Evolutionary conservation across 768 basidiomycete species (phyloP).

Genomic region (Lanmaoa pseudosensibilis): DNA sequence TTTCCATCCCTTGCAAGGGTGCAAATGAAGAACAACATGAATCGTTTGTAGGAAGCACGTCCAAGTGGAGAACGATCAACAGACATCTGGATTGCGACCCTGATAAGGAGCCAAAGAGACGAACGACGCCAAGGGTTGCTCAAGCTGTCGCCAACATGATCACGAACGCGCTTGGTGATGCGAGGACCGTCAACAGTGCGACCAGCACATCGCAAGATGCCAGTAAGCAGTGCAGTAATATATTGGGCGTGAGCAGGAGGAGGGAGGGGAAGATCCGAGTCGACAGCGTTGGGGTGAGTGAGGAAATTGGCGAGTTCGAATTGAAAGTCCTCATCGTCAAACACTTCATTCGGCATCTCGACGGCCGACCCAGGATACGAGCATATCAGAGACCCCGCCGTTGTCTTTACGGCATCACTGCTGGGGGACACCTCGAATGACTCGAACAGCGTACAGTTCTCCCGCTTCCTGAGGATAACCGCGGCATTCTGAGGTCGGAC

Average conservation of each 20-base stretch:
- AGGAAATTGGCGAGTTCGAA: conserved; percentile 22
- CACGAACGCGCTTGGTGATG: conserved; percentile 28
- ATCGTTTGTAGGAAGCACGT: conserved; percentile 41
- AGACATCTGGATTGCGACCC: conserved; percentile 31
- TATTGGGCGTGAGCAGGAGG: not conserved
- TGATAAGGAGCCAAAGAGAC: conserved; percentile 35
- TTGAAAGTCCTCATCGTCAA: conserved; percentile 15
- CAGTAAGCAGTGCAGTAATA: not conserved
- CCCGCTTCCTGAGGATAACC: conserved; percentile 35
- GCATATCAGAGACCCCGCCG: conserved; percentile 26
- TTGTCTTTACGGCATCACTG: conserved; percentile 34
- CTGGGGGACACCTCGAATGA: conserved; percentile 24
- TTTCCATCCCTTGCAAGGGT: conserved; percentile 22
- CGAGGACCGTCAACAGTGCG: conserved; percentile 6
- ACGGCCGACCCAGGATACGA: conserved; percentile 24
- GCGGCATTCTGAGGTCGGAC: conserved; percentile 45
- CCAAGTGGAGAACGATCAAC: conserved; percentile 9
- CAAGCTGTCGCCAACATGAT: conserved; percentile 15
- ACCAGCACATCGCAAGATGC: conserved; percentile 6
- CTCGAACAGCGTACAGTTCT: conserved; percentile 20
- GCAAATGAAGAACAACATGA: conserved; percentile 44
- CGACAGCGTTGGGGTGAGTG: conserved; percentile 10
- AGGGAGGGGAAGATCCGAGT: not conserved
- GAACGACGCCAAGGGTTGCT: conserved; percentile 26
- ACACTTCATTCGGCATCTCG: conserved; percentile 5